These are phyloP conservation scores for Vaccinium darrowii DNA, from an alignment of 148 eudicot species.

Conservation along the genomic window DNA sequence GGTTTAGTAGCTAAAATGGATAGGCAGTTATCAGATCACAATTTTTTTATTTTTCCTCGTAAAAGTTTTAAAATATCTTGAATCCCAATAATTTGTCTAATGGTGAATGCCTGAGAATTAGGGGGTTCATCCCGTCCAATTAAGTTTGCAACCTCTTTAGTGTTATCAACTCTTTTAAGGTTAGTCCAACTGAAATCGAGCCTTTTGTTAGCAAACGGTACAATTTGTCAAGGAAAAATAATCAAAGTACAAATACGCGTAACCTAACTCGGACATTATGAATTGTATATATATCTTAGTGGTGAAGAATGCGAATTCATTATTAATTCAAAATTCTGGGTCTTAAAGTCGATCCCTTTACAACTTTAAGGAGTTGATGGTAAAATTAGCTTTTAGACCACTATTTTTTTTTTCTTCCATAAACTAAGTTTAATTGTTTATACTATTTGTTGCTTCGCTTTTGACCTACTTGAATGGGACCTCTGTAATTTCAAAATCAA, in stretches of 20 bases:
- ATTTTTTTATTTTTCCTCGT: not conserved
- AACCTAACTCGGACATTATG: not conserved
- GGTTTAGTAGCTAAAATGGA: not conserved
- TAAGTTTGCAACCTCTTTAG: not conserved
- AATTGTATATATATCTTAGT: not conserved
- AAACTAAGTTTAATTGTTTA: conserved; percentile 8
- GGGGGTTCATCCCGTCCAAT: not conserved
- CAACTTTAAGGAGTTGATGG: conserved; percentile 14
- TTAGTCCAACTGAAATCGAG: not conserved
- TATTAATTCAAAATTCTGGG: not conserved
- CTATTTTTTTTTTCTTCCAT: conserved; percentile 2
- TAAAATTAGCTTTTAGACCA: conserved; percentile 12
- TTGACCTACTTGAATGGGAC: conserved; percentile 12
- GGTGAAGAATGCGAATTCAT: conserved; percentile 11
- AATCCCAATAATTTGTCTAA: not conserved
- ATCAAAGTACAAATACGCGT: no score
- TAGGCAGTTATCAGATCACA: not conserved
- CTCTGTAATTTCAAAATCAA: not conserved
- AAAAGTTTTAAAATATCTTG: not conserved
- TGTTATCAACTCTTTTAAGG: not conserved
- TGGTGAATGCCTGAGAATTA: not conserved
- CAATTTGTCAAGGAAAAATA: not conserved
- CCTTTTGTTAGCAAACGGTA: not conserved
- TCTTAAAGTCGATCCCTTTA: not conserved
- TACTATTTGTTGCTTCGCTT: not conserved